Percentiles rank a stretch among this genome's conserved stretches.
Evolutionary conservation across 2,329 filamentous ascomycete species (phyloP).

Genomic region (Tolypocladium pustulatum): DNA sequence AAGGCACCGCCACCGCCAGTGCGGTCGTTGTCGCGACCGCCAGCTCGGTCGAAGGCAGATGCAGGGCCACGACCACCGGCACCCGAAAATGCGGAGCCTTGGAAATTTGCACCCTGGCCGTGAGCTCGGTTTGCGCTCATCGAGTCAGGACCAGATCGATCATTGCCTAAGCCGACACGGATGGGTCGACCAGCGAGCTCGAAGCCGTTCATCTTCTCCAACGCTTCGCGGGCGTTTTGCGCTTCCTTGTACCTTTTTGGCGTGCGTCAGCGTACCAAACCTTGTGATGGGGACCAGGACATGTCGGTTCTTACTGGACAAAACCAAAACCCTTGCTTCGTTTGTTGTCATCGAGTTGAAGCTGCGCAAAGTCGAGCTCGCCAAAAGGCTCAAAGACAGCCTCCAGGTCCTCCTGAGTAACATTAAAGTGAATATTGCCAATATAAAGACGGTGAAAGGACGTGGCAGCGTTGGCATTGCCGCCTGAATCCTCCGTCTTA

Average conservation of each 20-base stretch:
- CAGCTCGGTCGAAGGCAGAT: slow-evolving; percentile 83
- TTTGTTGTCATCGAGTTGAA: slow-evolving; percentile 90
- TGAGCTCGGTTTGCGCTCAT: slow-evolving; percentile 86
- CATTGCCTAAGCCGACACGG: slow-evolving; percentile 96
- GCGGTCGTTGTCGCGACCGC: slow-evolving; percentile 82
- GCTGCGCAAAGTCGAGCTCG: slow-evolving; percentile 91
- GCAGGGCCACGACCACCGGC: slow-evolving; percentile 76
- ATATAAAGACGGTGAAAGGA: slow-evolving; percentile 98
- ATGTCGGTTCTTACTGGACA: slow-evolving; percentile 67
- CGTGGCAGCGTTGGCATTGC: slow-evolving; percentile 71
- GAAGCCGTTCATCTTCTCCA: slow-evolving; percentile 99
- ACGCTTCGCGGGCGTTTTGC: slow-evolving; percentile 79
- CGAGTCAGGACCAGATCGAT: slow-evolving; percentile 98
- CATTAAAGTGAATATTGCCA: slow-evolving; percentile 98
- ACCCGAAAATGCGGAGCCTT: slow-evolving; percentile 87
- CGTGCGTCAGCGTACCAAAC: neutral
- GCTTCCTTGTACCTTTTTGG: slow-evolving; percentile 71
- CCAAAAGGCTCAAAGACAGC: slow-evolving; percentile 97
- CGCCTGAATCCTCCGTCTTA: slow-evolving; percentile 58
- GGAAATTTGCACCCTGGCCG: slow-evolving; percentile 62
- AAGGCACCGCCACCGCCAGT: slow-evolving; percentile 84
- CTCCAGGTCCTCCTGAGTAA: slow-evolving; percentile 90
- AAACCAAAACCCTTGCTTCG: slow-evolving; percentile 95
- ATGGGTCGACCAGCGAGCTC: slow-evolving; percentile 95
- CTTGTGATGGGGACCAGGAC: neutral